Evolutionary conservation across 1,139 yeast genomes (phyloP).

Genomic region (Pichia terricola): DNA sequence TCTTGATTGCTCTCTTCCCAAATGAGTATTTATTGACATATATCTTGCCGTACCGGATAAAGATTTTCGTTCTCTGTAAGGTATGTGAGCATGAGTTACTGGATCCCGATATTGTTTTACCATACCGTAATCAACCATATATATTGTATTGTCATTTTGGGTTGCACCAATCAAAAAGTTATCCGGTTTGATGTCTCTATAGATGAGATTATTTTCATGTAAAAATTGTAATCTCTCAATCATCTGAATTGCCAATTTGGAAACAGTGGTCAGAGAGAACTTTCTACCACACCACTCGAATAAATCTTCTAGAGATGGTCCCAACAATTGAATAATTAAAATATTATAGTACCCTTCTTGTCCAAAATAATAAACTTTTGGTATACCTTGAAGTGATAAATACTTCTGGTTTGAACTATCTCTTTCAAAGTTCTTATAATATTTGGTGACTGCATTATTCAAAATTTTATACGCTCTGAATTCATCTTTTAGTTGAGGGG

Average conservation of each 20-base stretch:
- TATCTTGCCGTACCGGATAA: conserved; percentile 58
- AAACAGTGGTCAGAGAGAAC: conserved; percentile 60
- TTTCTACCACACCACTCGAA: conserved; percentile 77
- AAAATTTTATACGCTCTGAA: conserved; percentile 85
- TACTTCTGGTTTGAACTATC: conserved; percentile 10
- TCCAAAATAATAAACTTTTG: conserved; percentile 86
- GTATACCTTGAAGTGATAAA: conserved; percentile 53
- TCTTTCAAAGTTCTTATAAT: conserved; percentile 14
- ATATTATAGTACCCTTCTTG: conserved; percentile 75
- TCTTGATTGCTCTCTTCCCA: conserved; percentile 57
- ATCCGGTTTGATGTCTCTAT: conserved; percentile 72
- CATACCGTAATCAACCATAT: conserved; percentile 88
- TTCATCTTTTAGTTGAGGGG: conserved; percentile 94
- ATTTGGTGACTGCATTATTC: conserved; percentile 38
- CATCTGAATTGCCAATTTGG: conserved; percentile 71
- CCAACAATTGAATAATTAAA: conserved; percentile 60
- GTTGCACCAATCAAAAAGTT: conserved; percentile 65
- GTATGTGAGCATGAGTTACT: conserved; percentile 88
- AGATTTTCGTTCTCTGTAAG: conserved; percentile 76
- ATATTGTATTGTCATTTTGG: conserved; percentile 55
- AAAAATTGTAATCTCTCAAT: conserved; percentile 54
- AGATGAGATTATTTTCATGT: conserved; percentile 61
- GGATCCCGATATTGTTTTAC: conserved; percentile 97
- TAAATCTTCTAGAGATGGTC: conserved; percentile 69
- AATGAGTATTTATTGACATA: conserved; percentile 57